These are phyloP conservation scores for Asterella californica DNA, from an alignment of 225 moss, liverwort and hornwort genomes.

Conservation along the genomic window DNA sequence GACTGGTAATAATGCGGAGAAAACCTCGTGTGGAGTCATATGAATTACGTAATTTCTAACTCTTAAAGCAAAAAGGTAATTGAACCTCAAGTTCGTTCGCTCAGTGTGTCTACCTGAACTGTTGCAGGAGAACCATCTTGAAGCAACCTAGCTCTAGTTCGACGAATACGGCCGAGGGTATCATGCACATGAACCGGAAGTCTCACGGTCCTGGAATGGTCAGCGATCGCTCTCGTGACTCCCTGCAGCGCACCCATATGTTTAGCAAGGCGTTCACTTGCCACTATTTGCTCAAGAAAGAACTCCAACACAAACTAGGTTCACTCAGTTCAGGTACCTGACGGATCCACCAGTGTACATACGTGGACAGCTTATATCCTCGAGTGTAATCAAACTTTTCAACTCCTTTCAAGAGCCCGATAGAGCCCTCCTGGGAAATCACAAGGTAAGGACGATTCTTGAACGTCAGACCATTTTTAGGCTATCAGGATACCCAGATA, in stretches of 20 bases:
- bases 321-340: slow-evolving; percentile 49
- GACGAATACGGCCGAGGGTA: slow-evolving; percentile 80
- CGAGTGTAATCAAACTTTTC: slow-evolving; percentile 94
- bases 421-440: slow-evolving; percentile 74
- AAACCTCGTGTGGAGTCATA: too few species aligned
- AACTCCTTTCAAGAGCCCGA: slow-evolving; percentile 86
- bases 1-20: too few species aligned
- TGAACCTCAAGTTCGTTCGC: too few species aligned
- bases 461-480: neutral
- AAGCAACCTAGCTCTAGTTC: slow-evolving; percentile 65
- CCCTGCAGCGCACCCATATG: slow-evolving; percentile 49
- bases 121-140: slow-evolving; percentile 74
- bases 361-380: slow-evolving; percentile 94
- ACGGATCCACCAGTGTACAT: slow-evolving; percentile 99
- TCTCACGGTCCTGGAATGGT: slow-evolving; percentile 95
- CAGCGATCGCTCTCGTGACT: slow-evolving; percentile 96
- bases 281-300: too few species aligned
- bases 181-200: slow-evolving; percentile 98
- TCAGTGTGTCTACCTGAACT: slow-evolving; percentile 48
- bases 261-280: neutral
- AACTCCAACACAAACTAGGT: neutral
- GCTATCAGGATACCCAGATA: neutral
- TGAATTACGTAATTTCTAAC: neutral
- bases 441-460: neutral
- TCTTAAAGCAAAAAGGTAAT: neutral